Conservation (phyloP, 139 green algal species). For the Volvox reticuliferus region DNA sequence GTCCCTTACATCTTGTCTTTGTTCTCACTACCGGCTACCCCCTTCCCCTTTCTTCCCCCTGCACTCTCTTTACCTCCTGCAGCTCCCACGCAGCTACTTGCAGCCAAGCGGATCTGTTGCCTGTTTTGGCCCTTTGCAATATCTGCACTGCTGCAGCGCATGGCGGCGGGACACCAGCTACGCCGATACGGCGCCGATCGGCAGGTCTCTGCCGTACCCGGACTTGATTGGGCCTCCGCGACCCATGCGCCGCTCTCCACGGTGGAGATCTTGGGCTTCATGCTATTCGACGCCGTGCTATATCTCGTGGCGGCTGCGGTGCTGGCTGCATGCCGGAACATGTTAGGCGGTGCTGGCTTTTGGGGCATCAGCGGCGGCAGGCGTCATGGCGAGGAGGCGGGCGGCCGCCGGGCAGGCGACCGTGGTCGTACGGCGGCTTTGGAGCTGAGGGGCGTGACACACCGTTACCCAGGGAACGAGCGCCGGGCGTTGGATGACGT, state of each 20-base stretch:
- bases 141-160: slow-evolving; percentile 7
- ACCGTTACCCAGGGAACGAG: not conserved
- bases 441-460: not conserved
- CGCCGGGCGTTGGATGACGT: not conserved
- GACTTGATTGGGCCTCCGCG: not conserved
- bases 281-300: not conserved
- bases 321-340: not conserved
- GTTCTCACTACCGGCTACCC: not conserved
- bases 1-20: no score
- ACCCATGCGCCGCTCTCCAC: not conserved
- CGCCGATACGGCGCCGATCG: not conserved
- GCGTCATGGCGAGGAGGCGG: not conserved
- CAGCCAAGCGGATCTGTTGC: not conserved
- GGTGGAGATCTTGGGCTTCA: not conserved
- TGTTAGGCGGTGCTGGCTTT: not conserved
- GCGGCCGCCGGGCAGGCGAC: not conserved
- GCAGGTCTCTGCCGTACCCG: not conserved
- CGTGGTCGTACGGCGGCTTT: not conserved
- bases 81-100: not conserved
- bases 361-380: not conserved
- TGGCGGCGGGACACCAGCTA: slow-evolving; percentile 9
- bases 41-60: not conserved
- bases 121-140: slow-evolving; percentile 27
- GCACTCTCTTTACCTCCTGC: not conserved
- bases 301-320: not conserved